These are phyloP conservation scores for Teratosphaeria zuluensis DNA, from an alignment of 2,329 filamentous ascomycete species.

Conservation along the genomic window DNA sequence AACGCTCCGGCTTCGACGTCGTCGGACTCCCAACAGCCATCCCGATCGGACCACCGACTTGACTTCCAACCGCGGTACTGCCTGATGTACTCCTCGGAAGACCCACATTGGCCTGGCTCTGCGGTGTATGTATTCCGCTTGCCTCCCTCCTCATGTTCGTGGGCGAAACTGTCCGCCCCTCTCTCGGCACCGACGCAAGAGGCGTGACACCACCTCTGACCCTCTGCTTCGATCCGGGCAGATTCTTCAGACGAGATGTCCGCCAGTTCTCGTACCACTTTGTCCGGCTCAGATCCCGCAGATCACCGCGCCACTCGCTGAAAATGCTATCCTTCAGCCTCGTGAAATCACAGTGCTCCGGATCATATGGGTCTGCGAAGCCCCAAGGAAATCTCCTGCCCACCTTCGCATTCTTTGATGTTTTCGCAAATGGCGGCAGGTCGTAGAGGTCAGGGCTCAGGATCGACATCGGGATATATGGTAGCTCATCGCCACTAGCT, in stretches of 20 bases:
- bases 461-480: constrained; percentile 80
- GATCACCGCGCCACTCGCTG: constrained; percentile 80
- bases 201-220: constrained; percentile 27
- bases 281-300: constrained; percentile 82
- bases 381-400: constrained; percentile 94
- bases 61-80: neutral
- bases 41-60: neutral
- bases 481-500: constrained; percentile 38
- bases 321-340: constrained; percentile 88
- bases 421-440: constrained; percentile 59
- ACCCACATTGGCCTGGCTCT: neutral
- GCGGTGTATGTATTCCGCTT: neutral
- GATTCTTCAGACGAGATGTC: constrained; percentile 43
- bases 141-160: neutral
- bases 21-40: neutral
- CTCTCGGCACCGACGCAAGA: constrained; percentile 22
- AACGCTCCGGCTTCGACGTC: constrained; percentile 3
- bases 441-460: constrained; percentile 91
- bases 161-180: constrained; percentile 12
- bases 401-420: constrained; percentile 48
- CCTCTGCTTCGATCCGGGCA: constrained; percentile 17
- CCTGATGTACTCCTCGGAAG: constrained; percentile 4
- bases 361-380: constrained; percentile 86
- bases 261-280: constrained; percentile 96
- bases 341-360: constrained; percentile 86